phyloP scores from a whole-genome alignment of 148 eudicot species.

The Amaranthus hypochondriacus region DNA sequence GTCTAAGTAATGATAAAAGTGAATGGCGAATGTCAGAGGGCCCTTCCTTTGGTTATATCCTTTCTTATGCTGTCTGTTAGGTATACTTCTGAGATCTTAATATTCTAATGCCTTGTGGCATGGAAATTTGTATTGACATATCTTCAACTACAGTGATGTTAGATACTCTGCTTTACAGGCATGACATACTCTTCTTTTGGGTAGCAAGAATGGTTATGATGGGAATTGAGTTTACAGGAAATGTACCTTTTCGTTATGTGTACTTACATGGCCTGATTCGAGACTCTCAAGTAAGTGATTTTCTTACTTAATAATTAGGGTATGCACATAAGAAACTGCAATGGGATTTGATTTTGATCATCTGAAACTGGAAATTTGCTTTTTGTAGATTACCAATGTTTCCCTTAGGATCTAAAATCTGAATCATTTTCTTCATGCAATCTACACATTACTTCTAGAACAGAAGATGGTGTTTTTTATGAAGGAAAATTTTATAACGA shows the following conservation, averaged over 20 bases:
- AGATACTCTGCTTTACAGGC: slow-evolving; percentile 50
- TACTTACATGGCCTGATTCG: slow-evolving; percentile 95
- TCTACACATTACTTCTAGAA: background rate
- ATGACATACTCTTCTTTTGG: slow-evolving; percentile 98
- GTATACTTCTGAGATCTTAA: background rate
- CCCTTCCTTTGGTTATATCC: background rate
- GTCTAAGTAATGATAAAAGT: background rate
- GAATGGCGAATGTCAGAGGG: too few species aligned
- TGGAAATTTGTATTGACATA: background rate
- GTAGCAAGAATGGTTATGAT: slow-evolving; percentile 99
- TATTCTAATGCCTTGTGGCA: background rate
- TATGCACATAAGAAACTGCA: background rate
- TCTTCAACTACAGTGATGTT: slow-evolving; percentile 4
- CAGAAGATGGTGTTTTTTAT: background rate
- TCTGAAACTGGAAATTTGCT: background rate
- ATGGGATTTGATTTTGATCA: background rate
- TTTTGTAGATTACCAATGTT: background rate
- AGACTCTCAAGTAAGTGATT: slow-evolving; percentile 75
- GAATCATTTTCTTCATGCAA: background rate
- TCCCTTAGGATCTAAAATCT: background rate
- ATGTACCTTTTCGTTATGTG: slow-evolving; percentile 78
- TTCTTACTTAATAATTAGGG: background rate
- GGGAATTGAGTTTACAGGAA: slow-evolving; percentile 95
- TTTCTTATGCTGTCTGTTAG: background rate
- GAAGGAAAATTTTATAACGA: too few species aligned